Evolutionary conservation across 1,284 basidiomycete species (phyloP).

Genomic region (Rhodotorula sp.): DNA sequence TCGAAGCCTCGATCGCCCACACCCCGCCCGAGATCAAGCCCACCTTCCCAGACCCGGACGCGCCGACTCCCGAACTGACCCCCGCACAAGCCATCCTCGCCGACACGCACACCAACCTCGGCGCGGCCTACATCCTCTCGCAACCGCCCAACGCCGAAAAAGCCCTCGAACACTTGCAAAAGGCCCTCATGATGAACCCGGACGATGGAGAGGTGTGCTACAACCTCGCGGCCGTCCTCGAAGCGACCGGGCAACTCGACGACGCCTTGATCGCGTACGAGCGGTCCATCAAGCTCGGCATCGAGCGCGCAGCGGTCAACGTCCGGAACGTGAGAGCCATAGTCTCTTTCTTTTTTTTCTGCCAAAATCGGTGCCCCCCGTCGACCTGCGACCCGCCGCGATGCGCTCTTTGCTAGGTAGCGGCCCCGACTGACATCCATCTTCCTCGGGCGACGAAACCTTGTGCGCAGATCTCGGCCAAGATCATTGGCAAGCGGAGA

Average conservation of each 20-base stretch:
- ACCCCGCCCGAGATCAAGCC: constrained; percentile 16
- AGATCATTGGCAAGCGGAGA: constrained; percentile 33
- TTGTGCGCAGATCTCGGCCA: constrained; percentile 28
- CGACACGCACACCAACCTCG: constrained; percentile 42
- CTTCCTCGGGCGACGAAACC: too few relatives aligned
- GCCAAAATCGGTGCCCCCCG: too few relatives aligned
- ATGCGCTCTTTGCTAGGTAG: too few relatives aligned
- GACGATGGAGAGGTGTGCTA: constrained; percentile 42
- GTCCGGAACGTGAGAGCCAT: constrained; percentile 30
- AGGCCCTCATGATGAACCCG: constrained; percentile 39
- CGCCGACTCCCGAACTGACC: constrained; percentile 20
- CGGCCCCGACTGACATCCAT: not conserved
- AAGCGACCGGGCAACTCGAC: constrained; percentile 35
- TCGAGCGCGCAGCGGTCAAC: constrained; percentile 33
- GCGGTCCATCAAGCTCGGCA: constrained; percentile 29
- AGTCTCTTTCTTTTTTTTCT: not conserved
- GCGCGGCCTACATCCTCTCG: constrained; percentile 39
- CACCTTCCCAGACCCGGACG: constrained; percentile 13
- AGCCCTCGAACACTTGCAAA: constrained; percentile 39
- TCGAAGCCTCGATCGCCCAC: constrained; percentile 29
- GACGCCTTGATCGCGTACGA: constrained; percentile 40
- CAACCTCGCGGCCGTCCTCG: constrained; percentile 39
- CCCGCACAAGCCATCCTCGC: constrained; percentile 35
- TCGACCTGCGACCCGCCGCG: too few relatives aligned
- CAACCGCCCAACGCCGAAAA: constrained; percentile 34